Evolutionary conservation across 2,329 filamentous ascomycete genomes (phyloP).

Genomic region (Calonectria pseudoturangicola): DNA sequence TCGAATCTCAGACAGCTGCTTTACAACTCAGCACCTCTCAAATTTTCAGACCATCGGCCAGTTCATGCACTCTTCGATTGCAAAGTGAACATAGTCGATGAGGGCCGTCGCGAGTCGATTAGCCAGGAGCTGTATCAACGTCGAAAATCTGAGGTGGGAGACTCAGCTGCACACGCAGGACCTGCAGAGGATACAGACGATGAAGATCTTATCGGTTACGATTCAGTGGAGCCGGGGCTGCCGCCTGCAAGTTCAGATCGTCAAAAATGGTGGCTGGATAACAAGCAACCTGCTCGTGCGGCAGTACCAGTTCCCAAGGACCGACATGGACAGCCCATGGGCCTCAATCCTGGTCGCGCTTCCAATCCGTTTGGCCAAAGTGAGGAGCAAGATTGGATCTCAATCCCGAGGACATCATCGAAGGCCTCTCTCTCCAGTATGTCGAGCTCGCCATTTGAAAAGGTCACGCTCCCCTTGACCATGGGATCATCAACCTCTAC

Average conservation of each 20-base stretch:
- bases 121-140: conserved; percentile 84
- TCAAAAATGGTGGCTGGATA: conserved; percentile 83
- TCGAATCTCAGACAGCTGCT: conserved; percentile 86
- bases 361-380: conserved; percentile 88
- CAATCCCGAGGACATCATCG: conserved; percentile 73
- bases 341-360: conserved; percentile 83
- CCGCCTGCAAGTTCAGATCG: conserved; percentile 80
- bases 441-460: conserved; percentile 76
- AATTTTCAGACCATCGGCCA: conserved; percentile 96
- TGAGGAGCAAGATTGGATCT: conserved; percentile 90
- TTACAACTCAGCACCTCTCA: conserved; percentile 88
- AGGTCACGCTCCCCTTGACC: conserved; percentile 71
- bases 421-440: conserved; percentile 74
- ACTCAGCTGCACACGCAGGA: conserved; percentile 73
- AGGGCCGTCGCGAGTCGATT: conserved; percentile 81
- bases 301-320: conserved; percentile 78
- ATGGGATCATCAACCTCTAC: conserved; percentile 67
- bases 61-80: conserved; percentile 94
- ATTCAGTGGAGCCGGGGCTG: conserved; percentile 86
- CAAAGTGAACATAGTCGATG: conserved; percentile 86
- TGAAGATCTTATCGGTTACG: conserved; percentile 87
- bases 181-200: conserved; percentile 78
- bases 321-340: conserved; percentile 70
- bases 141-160: conserved; percentile 79
- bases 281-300: conserved; percentile 84